Evolutionary conservation across 192 early-diverging fungal species (phyloP).

Genomic region (Coemansia javaensis): DNA sequence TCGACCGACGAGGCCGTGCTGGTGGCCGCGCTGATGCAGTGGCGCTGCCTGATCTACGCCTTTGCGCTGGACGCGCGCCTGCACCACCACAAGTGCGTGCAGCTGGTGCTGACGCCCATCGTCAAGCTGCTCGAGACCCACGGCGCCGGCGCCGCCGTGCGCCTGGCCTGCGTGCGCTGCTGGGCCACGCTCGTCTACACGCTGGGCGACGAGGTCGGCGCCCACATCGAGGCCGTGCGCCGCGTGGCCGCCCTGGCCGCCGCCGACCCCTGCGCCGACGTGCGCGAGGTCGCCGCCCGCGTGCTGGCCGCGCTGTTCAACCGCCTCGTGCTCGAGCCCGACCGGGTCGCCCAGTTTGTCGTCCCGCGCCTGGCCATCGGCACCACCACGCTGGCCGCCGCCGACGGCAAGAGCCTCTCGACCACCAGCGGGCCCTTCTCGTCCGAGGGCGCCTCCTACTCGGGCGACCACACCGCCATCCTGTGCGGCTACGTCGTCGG

Average conservation of each 20-base stretch:
- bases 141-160: slow-evolving; percentile 3
- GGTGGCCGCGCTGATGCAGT: slow-evolving; percentile 37
- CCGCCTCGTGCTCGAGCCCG: slow-evolving; percentile 14
- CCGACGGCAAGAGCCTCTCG: slow-evolving; percentile 31
- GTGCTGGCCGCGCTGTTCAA: slow-evolving; percentile 26
- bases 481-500: slow-evolving; percentile 33
- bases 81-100: slow-evolving; percentile 19
- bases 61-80: slow-evolving; percentile 21
- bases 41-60: slow-evolving; percentile 49
- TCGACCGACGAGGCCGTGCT: slow-evolving; percentile 14
- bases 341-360: slow-evolving; percentile 24
- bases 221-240: slow-evolving; percentile 15
- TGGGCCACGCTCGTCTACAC: slow-evolving; percentile 48
- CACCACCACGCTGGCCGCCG: slow-evolving; percentile 41
- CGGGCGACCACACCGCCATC: slow-evolving; percentile 32
- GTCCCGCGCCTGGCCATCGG: slow-evolving; percentile 41
- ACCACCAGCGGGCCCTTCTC: slow-evolving; percentile 44
- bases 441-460: slow-evolving; percentile 11
- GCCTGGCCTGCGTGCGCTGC: slow-evolving; percentile 28
- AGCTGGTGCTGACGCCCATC: slow-evolving; percentile 30
- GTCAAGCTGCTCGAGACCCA: slow-evolving; percentile 6
- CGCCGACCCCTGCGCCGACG: neutral
- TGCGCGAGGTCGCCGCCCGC: slow-evolving; percentile 19
- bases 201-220: slow-evolving; percentile 28
- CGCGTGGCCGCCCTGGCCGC: slow-evolving; percentile 2